phyloP scores from a whole-genome alignment of 106 monocot genomes.

The Iris macrosiphon region DNA sequence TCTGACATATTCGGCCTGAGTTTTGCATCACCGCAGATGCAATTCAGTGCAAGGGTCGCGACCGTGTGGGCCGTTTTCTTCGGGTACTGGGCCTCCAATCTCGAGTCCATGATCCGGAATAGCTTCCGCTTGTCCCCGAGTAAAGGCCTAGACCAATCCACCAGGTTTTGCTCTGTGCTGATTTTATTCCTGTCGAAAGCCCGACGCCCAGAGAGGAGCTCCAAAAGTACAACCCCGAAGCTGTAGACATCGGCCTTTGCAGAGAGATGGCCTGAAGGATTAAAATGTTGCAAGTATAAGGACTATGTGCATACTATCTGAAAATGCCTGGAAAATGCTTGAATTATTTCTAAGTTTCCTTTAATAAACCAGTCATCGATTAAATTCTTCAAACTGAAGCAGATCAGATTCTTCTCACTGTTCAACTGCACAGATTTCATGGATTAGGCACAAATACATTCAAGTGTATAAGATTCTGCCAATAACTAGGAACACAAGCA shows the following conservation, averaged over 20 bases:
- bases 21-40: slow-evolving; percentile 47
- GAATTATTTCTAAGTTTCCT: no score
- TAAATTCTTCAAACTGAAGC: not conserved
- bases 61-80: slow-evolving; percentile 62
- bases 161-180: slow-evolving; percentile 65
- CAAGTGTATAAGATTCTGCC: no score
- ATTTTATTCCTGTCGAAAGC: slow-evolving; percentile 47
- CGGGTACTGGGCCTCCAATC: slow-evolving; percentile 59
- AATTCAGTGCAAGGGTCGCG: slow-evolving; percentile 45
- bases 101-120: slow-evolving; percentile 65
- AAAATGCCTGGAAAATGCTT: no score
- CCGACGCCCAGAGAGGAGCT: slow-evolving; percentile 62
- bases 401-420: no score
- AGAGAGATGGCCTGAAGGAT: slow-evolving; percentile 41
- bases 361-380: not conserved
- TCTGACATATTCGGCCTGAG: slow-evolving; percentile 62
- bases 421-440: no score
- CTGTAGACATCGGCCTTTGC: slow-evolving; percentile 91
- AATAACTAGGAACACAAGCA: no score
- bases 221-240: slow-evolving; percentile 72
- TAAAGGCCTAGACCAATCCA: slow-evolving; percentile 57
- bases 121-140: slow-evolving; percentile 53
- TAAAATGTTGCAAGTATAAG: slow-evolving; percentile 3
- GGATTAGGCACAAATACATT: no score
- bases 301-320: no score